A percentile compares a stretch with the other conserved stretches of the same genome.
phyloP scores from a whole-genome alignment of 495 filamentous ascomycete genomes.

The Amorphotheca resinae region DNA sequence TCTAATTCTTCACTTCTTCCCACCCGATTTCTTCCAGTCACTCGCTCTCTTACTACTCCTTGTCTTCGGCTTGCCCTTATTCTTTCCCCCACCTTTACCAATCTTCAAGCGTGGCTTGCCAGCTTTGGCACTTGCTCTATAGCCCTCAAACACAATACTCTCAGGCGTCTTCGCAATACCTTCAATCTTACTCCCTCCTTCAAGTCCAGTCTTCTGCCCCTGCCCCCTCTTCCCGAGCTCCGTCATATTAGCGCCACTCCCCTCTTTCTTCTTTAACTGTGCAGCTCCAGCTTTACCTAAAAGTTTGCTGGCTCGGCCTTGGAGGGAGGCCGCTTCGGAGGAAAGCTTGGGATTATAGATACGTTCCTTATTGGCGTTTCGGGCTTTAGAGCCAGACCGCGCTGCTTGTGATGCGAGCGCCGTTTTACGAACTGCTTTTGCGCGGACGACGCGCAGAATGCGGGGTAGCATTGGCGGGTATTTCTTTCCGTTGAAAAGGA shows the following conservation, averaged over 20 bases:
- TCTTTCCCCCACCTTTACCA: slow-evolving; percentile 30
- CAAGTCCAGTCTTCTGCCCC: slow-evolving; percentile 1
- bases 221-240: slow-evolving; percentile 12
- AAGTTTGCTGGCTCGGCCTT: slow-evolving; percentile 71
- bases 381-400: slow-evolving; percentile 8
- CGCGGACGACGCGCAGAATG: slow-evolving; percentile 72
- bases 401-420: slow-evolving; percentile 20
- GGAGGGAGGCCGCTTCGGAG: slow-evolving; percentile 54
- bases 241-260: slow-evolving; percentile 14
- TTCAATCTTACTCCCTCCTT: slow-evolving; percentile 11
- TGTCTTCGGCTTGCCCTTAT: slow-evolving; percentile 33
- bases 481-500: slow-evolving; percentile 77
- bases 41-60: slow-evolving; percentile 46
- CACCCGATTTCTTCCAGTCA: slow-evolving; percentile 51
- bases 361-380: slow-evolving; percentile 23
- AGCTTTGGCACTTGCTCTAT: slow-evolving; percentile 58
- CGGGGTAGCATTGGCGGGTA: slow-evolving; percentile 87
- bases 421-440: slow-evolving; percentile 65
- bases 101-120: slow-evolving; percentile 50
- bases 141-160: slow-evolving; percentile 78
- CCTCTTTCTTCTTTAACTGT: slow-evolving; percentile 32
- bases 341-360: slow-evolving; percentile 51
- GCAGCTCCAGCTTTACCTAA: slow-evolving; percentile 68
- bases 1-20: slow-evolving; percentile 24
- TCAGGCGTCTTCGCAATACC: slow-evolving; percentile 42